Conservation (phyloP, 2,329 filamentous ascomycete genomes). For the Hawksworthiomyces lignivorus region DNA sequence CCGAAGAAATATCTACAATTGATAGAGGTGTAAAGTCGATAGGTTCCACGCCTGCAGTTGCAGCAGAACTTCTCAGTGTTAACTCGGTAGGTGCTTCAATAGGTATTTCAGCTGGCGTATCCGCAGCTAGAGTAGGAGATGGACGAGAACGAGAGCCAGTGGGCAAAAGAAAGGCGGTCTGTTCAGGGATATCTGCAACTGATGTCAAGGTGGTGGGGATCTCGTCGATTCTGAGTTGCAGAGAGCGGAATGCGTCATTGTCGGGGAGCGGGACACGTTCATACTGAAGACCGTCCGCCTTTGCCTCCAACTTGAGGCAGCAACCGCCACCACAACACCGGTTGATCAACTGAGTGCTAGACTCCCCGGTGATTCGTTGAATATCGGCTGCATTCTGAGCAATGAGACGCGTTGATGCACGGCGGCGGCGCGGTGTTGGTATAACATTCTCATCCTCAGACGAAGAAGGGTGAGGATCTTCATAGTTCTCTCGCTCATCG, state of each 20-base stretch:
- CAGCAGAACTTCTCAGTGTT: no score
- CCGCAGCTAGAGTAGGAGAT: slow-evolving; percentile 13
- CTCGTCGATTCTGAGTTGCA: slow-evolving; percentile 67
- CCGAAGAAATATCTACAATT: no score
- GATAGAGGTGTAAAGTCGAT: no score
- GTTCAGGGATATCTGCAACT: slow-evolving; percentile 63
- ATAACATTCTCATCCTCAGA: slow-evolving; percentile 16
- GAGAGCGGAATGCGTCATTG: slow-evolving; percentile 75
- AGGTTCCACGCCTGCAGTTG: slow-evolving; percentile 20
- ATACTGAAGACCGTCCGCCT: slow-evolving; percentile 40
- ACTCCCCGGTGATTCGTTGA: slow-evolving; percentile 56
- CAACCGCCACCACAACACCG: slow-evolving; percentile 59
- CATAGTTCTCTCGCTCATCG: slow-evolving; percentile 47
- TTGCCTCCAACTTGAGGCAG: slow-evolving; percentile 43
- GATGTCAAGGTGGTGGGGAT: slow-evolving; percentile 68
- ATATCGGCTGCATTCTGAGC: slow-evolving; percentile 56
- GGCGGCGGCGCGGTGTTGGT: slow-evolving; percentile 38
- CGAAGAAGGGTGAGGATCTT: slow-evolving; percentile 35
- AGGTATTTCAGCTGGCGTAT: slow-evolving; percentile 16
- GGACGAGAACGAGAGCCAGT: slow-evolving; percentile 32
- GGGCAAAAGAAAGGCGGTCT: slow-evolving; percentile 64
- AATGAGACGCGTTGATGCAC: slow-evolving; percentile 62
- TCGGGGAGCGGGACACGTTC: slow-evolving; percentile 56
- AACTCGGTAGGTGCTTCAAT: slow-evolving; percentile 6
- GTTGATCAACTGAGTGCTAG: slow-evolving; percentile 52